Evolutionary conservation across 129 eudicot genomes (phyloP).

Genomic region (Chrysanthemum seticuspe): DNA sequence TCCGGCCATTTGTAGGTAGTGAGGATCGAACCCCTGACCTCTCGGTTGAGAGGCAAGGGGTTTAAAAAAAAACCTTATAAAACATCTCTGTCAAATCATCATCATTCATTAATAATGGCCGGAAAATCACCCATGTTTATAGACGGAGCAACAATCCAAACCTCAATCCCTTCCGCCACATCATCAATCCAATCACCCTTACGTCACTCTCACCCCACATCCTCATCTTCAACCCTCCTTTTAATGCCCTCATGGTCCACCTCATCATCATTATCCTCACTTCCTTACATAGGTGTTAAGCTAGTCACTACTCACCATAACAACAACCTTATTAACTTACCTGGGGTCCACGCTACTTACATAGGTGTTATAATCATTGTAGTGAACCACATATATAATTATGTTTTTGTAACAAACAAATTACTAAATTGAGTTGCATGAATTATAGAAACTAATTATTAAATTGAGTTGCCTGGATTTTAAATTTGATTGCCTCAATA

Average conservation of each 20-base stretch:
- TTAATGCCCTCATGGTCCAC: constrained; percentile 93
- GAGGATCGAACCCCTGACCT: too few relatives aligned
- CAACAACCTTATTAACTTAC: constrained; percentile 59
- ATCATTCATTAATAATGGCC: constrained; percentile 32
- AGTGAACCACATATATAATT: too few relatives aligned
- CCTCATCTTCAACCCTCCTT: constrained; percentile 65
- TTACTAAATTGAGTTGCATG: too few relatives aligned
- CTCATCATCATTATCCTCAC: constrained; percentile 37
- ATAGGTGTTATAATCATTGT: background rate
- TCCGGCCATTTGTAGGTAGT: too few relatives aligned
- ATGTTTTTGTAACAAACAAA: too few relatives aligned
- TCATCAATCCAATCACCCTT: constrained; percentile 66
- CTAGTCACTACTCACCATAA: constrained; percentile 74
- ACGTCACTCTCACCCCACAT: constrained; percentile 74
- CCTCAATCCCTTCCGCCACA: constrained; percentile 63
- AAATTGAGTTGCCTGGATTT: too few relatives aligned
- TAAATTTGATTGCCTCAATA: too few relatives aligned
- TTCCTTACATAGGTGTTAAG: constrained; percentile 88
- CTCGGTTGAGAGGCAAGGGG: too few relatives aligned
- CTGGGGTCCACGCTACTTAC: constrained; percentile 58
- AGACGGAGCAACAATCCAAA: constrained; percentile 51
- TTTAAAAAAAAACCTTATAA: background rate
- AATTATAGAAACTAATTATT: too few relatives aligned
- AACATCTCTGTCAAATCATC: background rate
- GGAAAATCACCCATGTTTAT: constrained; percentile 58